These are phyloP conservation scores for Pseudisothecium myosuroides DNA, from an alignment of 225 moss, liverwort and hornwort species.

Conservation along the genomic window DNA sequence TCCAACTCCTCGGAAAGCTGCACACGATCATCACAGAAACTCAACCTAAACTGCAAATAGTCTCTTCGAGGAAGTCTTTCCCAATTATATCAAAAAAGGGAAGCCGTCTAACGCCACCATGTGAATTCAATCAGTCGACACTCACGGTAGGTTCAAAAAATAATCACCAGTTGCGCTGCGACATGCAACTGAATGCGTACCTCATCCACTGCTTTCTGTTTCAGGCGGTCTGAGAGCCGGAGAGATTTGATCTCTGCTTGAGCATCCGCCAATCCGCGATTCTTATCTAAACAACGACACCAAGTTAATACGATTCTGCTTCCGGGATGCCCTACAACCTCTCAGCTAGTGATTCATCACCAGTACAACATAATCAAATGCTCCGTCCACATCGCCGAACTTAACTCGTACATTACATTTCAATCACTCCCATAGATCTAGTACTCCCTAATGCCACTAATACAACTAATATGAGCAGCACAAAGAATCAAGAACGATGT, in stretches of 20 bases:
- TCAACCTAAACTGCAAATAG: neutral
- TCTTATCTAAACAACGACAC: slow-evolving; percentile 37
- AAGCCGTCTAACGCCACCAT: neutral
- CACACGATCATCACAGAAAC: neutral
- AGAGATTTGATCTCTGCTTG: slow-evolving; percentile 63
- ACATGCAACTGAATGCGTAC: slow-evolving; percentile 6
- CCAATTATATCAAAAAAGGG: neutral
- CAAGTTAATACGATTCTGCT: neutral
- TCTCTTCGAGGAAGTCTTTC: neutral
- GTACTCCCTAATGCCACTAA: neutral
- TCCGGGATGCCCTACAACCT: neutral
- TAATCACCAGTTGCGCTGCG: neutral
- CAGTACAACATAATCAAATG: neutral
- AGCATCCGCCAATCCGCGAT: slow-evolving; percentile 42
- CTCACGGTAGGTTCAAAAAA: neutral
- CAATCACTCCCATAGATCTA: slow-evolving; percentile 1
- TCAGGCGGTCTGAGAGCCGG: slow-evolving; percentile 44
- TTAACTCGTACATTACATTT: neutral
- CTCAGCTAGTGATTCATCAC: neutral
- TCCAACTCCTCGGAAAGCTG: slow-evolving; percentile 59
- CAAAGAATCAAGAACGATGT: neutral
- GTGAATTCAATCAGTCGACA: neutral
- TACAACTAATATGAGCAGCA: neutral
- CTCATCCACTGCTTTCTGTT: slow-evolving; percentile 60
- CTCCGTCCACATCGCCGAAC: neutral